Evolutionary conservation across 1,139 yeast genomes (phyloP).

Genomic region (Geotrichum phurueaensis): DNA sequence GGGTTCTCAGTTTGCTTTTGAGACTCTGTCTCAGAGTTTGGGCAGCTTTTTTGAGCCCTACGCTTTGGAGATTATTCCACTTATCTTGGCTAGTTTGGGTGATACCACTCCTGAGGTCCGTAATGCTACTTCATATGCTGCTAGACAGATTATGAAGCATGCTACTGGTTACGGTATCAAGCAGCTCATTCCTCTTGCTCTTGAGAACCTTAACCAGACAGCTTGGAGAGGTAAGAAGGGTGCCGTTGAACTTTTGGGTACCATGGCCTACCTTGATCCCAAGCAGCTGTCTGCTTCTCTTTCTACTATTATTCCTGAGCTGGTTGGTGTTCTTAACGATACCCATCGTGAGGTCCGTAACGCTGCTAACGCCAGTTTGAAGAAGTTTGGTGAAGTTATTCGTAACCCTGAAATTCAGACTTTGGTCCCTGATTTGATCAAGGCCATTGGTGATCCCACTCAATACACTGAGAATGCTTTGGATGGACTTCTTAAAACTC

Average conservation of each 20-base stretch:
- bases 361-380: constrained; percentile 85
- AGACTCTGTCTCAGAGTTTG: constrained; percentile 69
- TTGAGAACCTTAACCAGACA: constrained; percentile 76
- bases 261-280: constrained; percentile 97
- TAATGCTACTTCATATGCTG: constrained; percentile 80
- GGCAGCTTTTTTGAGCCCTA: constrained; percentile 87
- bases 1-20: constrained; percentile 83
- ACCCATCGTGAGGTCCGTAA: constrained; percentile 94
- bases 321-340: constrained; percentile 90
- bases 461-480: constrained; percentile 81
- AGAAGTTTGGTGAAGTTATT: constrained; percentile 92
- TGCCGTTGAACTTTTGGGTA: constrained; percentile 89
- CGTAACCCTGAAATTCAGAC: constrained; percentile 94
- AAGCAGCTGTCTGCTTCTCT: constrained; percentile 84
- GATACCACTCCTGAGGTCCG: constrained; percentile 82
- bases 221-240: constrained; percentile 98
- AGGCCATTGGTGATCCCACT: constrained; percentile 95
- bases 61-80: constrained; percentile 80
- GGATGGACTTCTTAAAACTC: constrained; percentile 79
- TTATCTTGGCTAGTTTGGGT: constrained; percentile 74
- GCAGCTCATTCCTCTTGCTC: constrained; percentile 83
- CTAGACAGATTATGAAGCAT: constrained; percentile 80
- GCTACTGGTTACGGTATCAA: constrained; percentile 92
- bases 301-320: constrained; percentile 88
- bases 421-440: constrained; percentile 79